Percentiles rank a stretch among this genome's conserved stretches.
These are phyloP conservation scores for Trichosanthes cucumerina DNA, from an alignment of 306 rosid genomes.

Conservation along the genomic window DNA sequence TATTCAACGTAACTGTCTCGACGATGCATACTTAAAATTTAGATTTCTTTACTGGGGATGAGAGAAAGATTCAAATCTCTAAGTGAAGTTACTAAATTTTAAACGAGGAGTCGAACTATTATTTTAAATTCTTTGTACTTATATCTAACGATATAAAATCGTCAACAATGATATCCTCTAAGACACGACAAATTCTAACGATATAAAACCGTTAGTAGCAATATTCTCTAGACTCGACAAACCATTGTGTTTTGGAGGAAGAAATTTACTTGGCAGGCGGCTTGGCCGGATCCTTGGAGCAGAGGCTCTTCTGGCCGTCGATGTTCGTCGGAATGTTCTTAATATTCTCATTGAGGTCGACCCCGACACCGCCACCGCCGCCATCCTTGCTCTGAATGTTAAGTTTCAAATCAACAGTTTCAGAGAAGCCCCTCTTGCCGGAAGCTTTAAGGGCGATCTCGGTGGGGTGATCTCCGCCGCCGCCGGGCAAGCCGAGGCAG, in stretches of 20 bases:
- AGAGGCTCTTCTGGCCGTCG: conserved; percentile 27
- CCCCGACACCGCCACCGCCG: not conserved
- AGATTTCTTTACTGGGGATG: no score
- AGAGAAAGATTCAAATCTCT: no score
- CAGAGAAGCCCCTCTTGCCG: conserved; percentile 59
- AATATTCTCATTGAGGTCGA: conserved; percentile 22
- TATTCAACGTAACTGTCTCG: not conserved
- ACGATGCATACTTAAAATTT: no score
- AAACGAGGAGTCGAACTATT: not conserved
- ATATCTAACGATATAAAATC: not conserved
- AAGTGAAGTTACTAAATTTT: no score
- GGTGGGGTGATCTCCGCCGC: conserved; percentile 11
- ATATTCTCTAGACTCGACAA: not conserved
- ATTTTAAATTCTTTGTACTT: no score
- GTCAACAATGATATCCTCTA: not conserved
- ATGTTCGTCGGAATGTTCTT: conserved; percentile 22
- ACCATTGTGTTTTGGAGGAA: not conserved
- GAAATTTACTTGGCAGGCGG: conserved; percentile 51
- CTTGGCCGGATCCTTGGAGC: conserved; percentile 43
- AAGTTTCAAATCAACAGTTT: conserved; percentile 60
- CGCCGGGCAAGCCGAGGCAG: conserved; percentile 57
- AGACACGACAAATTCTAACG: not conserved
- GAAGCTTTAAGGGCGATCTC: conserved; percentile 30
- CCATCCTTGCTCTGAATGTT: conserved; percentile 40
- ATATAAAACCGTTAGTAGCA: not conserved